A percentile compares a stretch with the other conserved stretches of the same genome.
Conservation (phyloP, 2,329 filamentous ascomycete genomes). For the Alternaria triticimaculans region DNA sequence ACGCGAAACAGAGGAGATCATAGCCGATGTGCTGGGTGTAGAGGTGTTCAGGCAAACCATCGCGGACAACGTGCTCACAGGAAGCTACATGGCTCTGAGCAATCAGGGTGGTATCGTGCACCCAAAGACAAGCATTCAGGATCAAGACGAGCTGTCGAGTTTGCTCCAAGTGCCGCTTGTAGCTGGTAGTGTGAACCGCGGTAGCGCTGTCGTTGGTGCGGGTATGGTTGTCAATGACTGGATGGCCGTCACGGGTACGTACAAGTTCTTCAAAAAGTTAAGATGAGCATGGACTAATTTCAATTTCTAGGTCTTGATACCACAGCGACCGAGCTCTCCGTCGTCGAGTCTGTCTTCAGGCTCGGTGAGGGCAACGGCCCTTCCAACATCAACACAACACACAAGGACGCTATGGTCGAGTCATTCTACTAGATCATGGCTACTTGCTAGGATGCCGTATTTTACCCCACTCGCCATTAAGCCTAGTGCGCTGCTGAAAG, state of each 20-base stretch:
- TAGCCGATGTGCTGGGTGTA: constrained; percentile 89
- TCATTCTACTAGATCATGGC: constrained; percentile 82
- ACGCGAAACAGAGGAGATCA: constrained; percentile 98
- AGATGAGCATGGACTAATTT: background rate
- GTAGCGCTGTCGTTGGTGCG: constrained; percentile 92
- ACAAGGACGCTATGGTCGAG: constrained; percentile 99
- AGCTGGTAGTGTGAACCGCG: constrained; percentile 91
- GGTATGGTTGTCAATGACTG: constrained; percentile 98
- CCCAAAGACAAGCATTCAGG: constrained; percentile 94
- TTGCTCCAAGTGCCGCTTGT: constrained; percentile 95
- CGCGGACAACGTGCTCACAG: constrained; percentile 94
- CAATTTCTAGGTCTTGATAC: constrained; percentile 74
- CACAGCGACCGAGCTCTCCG: constrained; percentile 95
- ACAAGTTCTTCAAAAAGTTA: background rate
- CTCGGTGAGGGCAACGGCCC: constrained; percentile 84
- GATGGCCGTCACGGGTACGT: constrained; percentile 78
- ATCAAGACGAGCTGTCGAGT: constrained; percentile 95
- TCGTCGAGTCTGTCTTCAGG: constrained; percentile 95
- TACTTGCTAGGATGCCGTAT: background rate
- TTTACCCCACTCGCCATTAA: background rate
- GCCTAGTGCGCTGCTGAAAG: background rate
- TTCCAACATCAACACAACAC: constrained; percentile 76
- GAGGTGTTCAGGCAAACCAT: constrained; percentile 95
- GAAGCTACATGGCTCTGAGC: constrained; percentile 93
- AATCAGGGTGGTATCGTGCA: constrained; percentile 98